These are phyloP conservation scores for Phlebiopsis gigantea DNA, from an alignment of 768 basidiomycete species.

Conservation along the genomic window DNA sequence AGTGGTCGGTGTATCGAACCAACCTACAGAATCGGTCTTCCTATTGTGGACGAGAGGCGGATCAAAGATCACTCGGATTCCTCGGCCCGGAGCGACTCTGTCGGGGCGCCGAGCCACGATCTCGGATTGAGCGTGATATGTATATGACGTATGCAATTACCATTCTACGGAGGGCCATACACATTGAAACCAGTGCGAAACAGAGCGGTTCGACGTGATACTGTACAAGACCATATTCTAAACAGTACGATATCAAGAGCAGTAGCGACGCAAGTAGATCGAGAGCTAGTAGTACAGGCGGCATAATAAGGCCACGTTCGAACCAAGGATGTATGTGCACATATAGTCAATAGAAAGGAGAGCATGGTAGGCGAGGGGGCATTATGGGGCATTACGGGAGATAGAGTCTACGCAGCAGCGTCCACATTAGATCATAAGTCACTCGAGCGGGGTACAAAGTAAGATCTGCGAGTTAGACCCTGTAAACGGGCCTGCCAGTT, in stretches of 20 bases:
- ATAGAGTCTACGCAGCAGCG: not conserved
- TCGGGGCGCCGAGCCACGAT: too few relatives aligned
- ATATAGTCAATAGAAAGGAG: not conserved
- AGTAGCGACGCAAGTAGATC: not conserved
- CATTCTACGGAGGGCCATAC: not conserved
- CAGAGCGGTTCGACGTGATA: not conserved
- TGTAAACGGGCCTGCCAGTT: constrained; percentile 48
- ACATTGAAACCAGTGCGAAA: not conserved
- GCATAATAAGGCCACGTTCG: not conserved
- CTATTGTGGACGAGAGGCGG: not conserved
- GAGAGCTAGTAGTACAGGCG: not conserved
- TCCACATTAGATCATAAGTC: not conserved
- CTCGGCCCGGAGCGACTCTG: not conserved
- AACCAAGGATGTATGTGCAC: not conserved
- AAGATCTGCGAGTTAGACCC: constrained; percentile 17
- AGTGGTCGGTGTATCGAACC: not conserved
- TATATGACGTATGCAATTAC: not conserved
- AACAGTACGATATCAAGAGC: not conserved
- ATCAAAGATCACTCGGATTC: not conserved
- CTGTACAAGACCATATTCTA: not conserved
- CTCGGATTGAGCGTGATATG: not conserved
- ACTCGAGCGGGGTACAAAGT: not conserved
- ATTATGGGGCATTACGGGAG: not conserved
- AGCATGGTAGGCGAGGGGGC: not conserved
- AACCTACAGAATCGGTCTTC: not conserved